Percentiles rank a stretch among this genome's conserved stretches.
Conservation (phyloP, 768 basidiomycete species). For the Collybia sordida region DNA sequence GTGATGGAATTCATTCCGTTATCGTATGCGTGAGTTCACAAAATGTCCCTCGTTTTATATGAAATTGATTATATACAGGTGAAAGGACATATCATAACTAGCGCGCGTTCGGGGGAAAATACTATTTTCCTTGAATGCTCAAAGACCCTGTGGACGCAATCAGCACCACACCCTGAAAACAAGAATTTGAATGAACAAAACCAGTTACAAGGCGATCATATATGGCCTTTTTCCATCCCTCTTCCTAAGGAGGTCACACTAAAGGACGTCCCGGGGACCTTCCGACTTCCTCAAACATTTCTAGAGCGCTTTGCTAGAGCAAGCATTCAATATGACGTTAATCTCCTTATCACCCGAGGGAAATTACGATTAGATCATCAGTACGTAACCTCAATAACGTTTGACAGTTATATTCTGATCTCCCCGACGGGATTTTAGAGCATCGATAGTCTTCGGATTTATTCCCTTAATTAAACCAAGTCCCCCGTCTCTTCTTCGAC, state of each 20-base stretch:
- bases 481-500: slow-evolving; percentile 29
- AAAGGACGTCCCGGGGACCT: slow-evolving; percentile 20
- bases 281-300: slow-evolving; percentile 37
- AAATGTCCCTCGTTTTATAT: background rate
- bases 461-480: slow-evolving; percentile 31
- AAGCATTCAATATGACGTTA: slow-evolving; percentile 34
- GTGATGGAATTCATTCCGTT: slow-evolving; percentile 48
- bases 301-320: slow-evolving; percentile 35
- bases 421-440: slow-evolving; percentile 15
- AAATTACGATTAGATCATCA: slow-evolving; percentile 31
- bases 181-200: slow-evolving; percentile 20
- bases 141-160: slow-evolving; percentile 37
- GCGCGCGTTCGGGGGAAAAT: slow-evolving; percentile 31
- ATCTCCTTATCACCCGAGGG: slow-evolving; percentile 28
- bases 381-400: slow-evolving; percentile 20
- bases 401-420: background rate
- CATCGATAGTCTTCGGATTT: slow-evolving; percentile 29
- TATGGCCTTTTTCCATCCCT: slow-evolving; percentile 36
- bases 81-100: slow-evolving; percentile 36
- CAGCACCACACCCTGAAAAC: slow-evolving; percentile 15
- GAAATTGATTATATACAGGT: slow-evolving; percentile 21
- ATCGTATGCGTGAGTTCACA: slow-evolving; percentile 40
- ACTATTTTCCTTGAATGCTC: slow-evolving; percentile 33
- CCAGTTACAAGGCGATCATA: slow-evolving; percentile 30
- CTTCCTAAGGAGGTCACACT: slow-evolving; percentile 37